Conservation (phyloP, 805 yeast genomes). For the Candida argentea region DNA sequence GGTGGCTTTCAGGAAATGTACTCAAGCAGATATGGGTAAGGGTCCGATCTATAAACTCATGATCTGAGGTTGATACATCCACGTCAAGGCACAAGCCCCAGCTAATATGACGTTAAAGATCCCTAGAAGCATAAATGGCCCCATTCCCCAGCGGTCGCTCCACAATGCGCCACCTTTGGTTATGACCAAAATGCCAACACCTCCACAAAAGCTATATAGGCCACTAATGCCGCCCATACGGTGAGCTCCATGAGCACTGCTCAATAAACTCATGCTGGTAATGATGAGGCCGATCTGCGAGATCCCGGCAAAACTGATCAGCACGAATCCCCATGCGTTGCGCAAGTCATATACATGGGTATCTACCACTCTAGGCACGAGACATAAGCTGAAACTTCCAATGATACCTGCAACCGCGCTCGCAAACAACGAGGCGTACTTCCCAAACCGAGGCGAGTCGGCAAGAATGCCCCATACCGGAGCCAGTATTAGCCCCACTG, state of each 20-base stretch:
- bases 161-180: slow-evolving; percentile 53
- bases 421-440: slow-evolving; percentile 17
- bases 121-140: slow-evolving; percentile 49
- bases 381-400: slow-evolving; percentile 28
- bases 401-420: slow-evolving; percentile 34
- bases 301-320: slow-evolving; percentile 39
- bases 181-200: slow-evolving; percentile 52
- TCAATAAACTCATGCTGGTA: slow-evolving; percentile 50
- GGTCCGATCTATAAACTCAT: too few species aligned
- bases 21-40: too few species aligned
- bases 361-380: too few species aligned
- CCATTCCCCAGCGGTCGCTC: slow-evolving; percentile 46
- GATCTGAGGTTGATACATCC: too few species aligned
- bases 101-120: too few species aligned
- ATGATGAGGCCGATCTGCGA: slow-evolving; percentile 56
- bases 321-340: slow-evolving; percentile 25
- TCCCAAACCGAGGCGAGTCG: slow-evolving; percentile 29
- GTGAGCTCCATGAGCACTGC: slow-evolving; percentile 24
- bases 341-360: slow-evolving; percentile 32
- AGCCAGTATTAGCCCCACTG: slow-evolving; percentile 46
- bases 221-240: slow-evolving; percentile 62
- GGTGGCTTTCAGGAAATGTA: too few species aligned
- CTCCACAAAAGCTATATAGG: slow-evolving; percentile 58
- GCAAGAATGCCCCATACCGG: slow-evolving; percentile 56
- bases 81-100: too few species aligned